Evolutionary conservation across 139 green algal species (phyloP).

Genomic region (Picochlorum sp.): DNA sequence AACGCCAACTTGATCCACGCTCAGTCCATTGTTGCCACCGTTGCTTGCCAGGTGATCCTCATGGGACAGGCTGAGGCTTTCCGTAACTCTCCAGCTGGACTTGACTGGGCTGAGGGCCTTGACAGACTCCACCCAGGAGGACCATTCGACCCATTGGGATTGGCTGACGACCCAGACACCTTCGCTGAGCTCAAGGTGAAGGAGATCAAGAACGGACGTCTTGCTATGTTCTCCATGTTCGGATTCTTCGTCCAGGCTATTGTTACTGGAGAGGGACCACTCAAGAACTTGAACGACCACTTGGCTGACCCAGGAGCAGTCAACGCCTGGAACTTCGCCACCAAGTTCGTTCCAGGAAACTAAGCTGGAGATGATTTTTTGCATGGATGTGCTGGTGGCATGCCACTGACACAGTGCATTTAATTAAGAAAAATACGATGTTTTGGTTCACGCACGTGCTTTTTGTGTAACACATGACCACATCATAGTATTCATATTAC

Average conservation of each 20-base stretch:
- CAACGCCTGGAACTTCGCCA: constrained; percentile 66
- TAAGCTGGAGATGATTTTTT: not conserved
- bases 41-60: constrained; percentile 75
- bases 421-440: too few species aligned
- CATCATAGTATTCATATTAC: too few species aligned
- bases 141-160: constrained; percentile 59
- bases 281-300: constrained; percentile 72
- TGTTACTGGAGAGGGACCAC: constrained; percentile 53
- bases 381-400: too few species aligned
- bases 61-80: constrained; percentile 49
- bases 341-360: constrained; percentile 15
- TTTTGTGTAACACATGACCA: too few species aligned
- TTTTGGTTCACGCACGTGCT: too few species aligned
- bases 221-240: constrained; percentile 63
- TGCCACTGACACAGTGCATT: too few species aligned
- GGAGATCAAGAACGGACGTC: constrained; percentile 69
- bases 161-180: constrained; percentile 71
- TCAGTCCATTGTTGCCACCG: constrained; percentile 87
- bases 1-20: constrained; percentile 90
- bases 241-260: constrained; percentile 49
- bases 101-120: constrained; percentile 42
- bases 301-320: constrained; percentile 57
- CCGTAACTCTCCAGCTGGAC: constrained; percentile 42
- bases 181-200: constrained; percentile 62
- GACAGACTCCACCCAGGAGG: constrained; percentile 63